Conservation (phyloP, 176 grass and related monocot genomes). For the Oryza glaberrima region DNA sequence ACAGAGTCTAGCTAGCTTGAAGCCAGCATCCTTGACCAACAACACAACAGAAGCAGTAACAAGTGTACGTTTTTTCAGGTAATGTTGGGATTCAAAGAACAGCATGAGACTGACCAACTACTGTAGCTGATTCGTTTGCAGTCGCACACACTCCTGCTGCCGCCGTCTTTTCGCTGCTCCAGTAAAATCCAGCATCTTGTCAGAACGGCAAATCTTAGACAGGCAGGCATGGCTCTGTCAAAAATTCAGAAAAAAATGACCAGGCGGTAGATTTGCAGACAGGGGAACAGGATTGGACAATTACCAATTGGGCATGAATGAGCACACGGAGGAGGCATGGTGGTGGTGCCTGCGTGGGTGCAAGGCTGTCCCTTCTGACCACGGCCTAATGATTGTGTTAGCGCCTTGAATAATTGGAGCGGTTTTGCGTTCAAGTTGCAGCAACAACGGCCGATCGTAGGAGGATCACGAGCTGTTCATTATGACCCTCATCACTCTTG, state of each 20-base stretch:
- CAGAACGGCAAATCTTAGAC: constrained; percentile 4
- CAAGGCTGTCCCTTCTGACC: constrained; percentile 15
- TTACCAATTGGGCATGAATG: background rate
- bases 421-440: background rate
- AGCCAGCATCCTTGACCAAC: background rate
- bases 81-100: background rate
- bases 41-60: constrained; percentile 16
- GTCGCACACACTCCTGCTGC: background rate
- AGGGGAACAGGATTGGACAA: background rate
- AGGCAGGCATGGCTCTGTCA: background rate
- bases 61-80: background rate
- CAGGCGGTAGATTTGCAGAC: background rate
- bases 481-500: background rate
- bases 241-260: constrained; percentile 26
- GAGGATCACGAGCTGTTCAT: constrained; percentile 24
- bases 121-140: background rate
- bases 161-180: background rate
- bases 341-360: background rate
- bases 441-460: background rate
- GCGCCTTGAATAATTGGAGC: constrained; percentile 25
- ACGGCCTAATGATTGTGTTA: constrained; percentile 35
- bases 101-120: background rate
- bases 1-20: background rate
- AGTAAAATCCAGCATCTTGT: background rate
- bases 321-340: background rate